Percentiles rank a stretch among this genome's conserved stretches.
These are phyloP conservation scores for Calonectria multiphialidica DNA, from an alignment of 2,329 filamentous ascomycete species.

Conservation along the genomic window DNA sequence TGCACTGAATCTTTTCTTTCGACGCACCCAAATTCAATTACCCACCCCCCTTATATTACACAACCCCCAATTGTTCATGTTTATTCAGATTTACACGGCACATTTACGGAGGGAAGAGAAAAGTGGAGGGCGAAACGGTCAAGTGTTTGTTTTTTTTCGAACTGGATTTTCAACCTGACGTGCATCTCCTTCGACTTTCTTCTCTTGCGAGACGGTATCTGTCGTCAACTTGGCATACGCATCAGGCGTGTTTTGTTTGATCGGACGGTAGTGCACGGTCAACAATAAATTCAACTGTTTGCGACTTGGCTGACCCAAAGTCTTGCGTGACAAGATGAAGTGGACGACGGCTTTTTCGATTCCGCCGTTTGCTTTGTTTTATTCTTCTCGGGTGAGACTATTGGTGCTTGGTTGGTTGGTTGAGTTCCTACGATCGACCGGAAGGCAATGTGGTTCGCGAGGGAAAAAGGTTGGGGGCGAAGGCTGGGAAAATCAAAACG, in stretches of 20 bases:
- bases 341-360: background rate
- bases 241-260: background rate
- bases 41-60: conserved; percentile 7
- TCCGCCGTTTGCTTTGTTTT: background rate
- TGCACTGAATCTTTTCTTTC: conserved; percentile 30
- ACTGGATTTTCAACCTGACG: background rate
- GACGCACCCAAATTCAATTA: conserved; percentile 18
- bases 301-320: background rate
- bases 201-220: background rate
- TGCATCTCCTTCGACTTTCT: background rate
- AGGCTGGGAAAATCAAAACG: conserved; percentile 15
- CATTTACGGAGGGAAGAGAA: conserved; percentile 5
- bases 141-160: background rate
- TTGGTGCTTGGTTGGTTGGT: background rate
- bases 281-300: background rate
- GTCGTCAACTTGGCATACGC: background rate
- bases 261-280: background rate
- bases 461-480: background rate
- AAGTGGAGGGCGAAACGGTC: conserved; percentile 4
- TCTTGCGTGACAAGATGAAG: background rate
- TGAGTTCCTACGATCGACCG: background rate
- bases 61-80: conserved; percentile 20
- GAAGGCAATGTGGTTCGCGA: background rate
- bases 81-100: conserved; percentile 18
- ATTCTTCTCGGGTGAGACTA: background rate